phyloP scores from a whole-genome alignment of 257 asterid genomes.

The Nicotiana noctiflora region DNA sequence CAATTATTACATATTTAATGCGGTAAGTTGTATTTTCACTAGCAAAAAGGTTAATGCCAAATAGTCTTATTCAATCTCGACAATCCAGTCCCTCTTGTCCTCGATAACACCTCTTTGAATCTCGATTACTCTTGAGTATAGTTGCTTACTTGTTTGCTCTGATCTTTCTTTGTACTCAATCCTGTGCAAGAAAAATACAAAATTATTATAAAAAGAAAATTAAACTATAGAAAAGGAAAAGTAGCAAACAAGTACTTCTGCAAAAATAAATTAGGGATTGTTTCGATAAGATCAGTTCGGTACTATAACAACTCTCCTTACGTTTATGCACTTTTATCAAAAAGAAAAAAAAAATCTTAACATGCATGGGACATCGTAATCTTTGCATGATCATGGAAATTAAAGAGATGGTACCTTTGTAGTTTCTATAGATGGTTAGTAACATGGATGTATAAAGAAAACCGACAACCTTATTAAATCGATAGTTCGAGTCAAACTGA shows the following conservation, averaged over 20 bases:
- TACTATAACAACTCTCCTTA: too few relatives aligned
- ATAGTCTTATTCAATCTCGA: conserved; percentile 23
- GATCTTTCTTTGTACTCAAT: conserved; percentile 37
- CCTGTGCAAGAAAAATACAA: conserved; percentile 23
- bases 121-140: conserved; percentile 33
- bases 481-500: too few relatives aligned
- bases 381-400: not conserved
- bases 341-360: too few relatives aligned
- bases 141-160: conserved; percentile 26
- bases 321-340: too few relatives aligned
- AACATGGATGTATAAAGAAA: too few relatives aligned
- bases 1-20: too few relatives aligned
- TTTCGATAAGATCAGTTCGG: too few relatives aligned
- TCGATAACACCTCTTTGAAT: conserved; percentile 52
- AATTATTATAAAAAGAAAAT: not conserved
- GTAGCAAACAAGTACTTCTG: not conserved
- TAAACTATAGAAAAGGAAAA: not conserved
- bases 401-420: too few relatives aligned
- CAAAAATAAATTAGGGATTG: too few relatives aligned
- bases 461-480: too few relatives aligned
- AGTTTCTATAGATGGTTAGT: too few relatives aligned
- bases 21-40: not conserved
- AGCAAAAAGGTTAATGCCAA: not conserved
- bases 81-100: conserved; percentile 60
- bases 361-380: not conserved